Evolutionary conservation across 2,329 filamentous ascomycete genomes (phyloP), one percentile per base, ranked within the genome.

Genomic region (Sarocladiaceae sp.): DNA sequence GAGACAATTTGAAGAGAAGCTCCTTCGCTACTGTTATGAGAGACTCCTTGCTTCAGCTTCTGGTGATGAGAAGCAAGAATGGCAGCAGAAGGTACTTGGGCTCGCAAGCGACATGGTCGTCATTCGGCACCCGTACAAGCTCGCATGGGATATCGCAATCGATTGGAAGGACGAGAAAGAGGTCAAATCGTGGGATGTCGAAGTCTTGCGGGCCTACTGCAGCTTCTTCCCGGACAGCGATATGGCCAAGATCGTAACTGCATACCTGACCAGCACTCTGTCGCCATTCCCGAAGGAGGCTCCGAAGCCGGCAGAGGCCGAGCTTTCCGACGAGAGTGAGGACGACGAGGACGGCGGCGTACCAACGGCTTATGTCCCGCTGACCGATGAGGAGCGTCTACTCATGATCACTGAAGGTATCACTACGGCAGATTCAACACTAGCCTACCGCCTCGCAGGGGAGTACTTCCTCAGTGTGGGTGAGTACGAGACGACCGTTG

Each of bases 31-130:
- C 63, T 89, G 86, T 55, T 87, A 92, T 59, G 91, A 97, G 53
- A 80, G 83, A 4, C 77, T 99, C 1, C 68, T 87, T 8, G 84
- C 88, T 25, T 75, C 90, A 15, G 81, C 86, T 2, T 55, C 76
- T 1, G 83, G 85, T 3, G 66, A 72, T 3, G 73, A 84, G 53
- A 97, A 97, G 68, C 64, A 71, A 1, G 69, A 75, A 17, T 91
- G 95, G 66, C 80, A 88, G 23, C 74, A 83, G 31, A 84, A 87
- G 57, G 86, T 96, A 0, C 71, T 87, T 61, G 86, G 87, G 54
- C 74, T 94, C 50, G 91, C 93, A 1, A 83, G 86, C 56, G 94
- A 93, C 55, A 96, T 99, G 88, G 93, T 99, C 55, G 88, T 96
- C 54, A 94, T 99, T 65, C 92, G 93, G 60, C 91, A 97, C 60